Base-by-base conservation (phyloP, 306 rosid genomes). In the Ormosia emarginata region DNA sequence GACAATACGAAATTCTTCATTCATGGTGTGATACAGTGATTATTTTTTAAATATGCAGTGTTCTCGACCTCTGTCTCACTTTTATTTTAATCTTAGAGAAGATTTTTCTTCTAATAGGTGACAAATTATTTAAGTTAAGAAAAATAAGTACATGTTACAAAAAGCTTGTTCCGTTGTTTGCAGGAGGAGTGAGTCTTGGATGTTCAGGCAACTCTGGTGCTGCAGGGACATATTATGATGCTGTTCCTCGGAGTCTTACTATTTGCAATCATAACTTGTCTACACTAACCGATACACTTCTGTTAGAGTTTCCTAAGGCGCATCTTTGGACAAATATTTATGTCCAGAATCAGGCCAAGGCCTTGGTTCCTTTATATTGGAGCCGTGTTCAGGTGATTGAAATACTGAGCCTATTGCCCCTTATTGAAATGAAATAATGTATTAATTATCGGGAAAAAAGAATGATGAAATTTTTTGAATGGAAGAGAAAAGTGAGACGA, bases 211-310 rank as follows among this genome's bases (percentile, higher is more conserved):
- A 95, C 12, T 80, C 98, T 8, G 99, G 98, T 82, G 99, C 93
- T 86, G 97, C 98, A 13, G 99, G 98, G 78, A 95, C 99, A 80
- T 93, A 90, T 82, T 93, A 95, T 81, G 99, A 95, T 86, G 91
- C 97, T 43, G 94, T 95, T 63, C 99, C 98, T 77, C 93, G 98
- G 41, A 93, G 90, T 66, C 97, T 95, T 67, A 88, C 83, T 17
- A 89, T 95, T 80, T 90, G 92, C 88, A 95, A 95, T 74, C 82
- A 82, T 78, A 95, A 95, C 87, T 74, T 90, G 79, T 89, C 99
- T 65, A 95, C 99, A 15, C 87, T 77, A 82, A 93, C 98, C 24
- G 98, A 95, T 85, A 95, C 99, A 5, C 97, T 95, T 77, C 86
- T 95, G 77, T 81, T 92, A 73, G 97, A 92, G 79, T 95, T 95